These are phyloP conservation scores for Panaeolus cyanescens DNA, from an alignment of 768 basidiomycete genomes.

Conservation along the genomic window DNA sequence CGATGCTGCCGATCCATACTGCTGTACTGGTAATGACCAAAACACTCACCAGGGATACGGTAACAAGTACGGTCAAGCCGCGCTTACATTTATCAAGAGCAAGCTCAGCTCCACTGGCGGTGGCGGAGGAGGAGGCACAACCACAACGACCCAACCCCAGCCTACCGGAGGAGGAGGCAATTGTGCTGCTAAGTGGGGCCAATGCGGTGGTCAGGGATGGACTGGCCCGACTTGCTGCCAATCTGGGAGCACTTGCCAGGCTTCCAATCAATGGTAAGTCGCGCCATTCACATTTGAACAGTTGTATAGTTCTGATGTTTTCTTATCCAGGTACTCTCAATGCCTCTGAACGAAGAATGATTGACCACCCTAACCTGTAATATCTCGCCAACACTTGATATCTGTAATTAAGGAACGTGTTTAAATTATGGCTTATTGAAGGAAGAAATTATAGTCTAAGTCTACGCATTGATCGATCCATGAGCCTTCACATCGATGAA, in stretches of 20 bases:
- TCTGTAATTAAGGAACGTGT: too few species aligned
- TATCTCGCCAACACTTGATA: too few species aligned
- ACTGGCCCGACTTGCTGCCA: constrained; percentile 15
- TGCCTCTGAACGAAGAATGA: not conserved
- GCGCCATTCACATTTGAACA: too few species aligned
- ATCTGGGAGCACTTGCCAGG: not conserved
- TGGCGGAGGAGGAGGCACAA: not conserved
- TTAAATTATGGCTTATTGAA: too few species aligned
- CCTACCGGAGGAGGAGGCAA: constrained; percentile 11
- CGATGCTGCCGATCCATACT: constrained; percentile 34
- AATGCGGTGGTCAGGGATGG: constrained; percentile 24
- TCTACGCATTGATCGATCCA: too few species aligned
- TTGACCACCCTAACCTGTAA: too few species aligned
- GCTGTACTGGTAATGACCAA: constrained; percentile 32
- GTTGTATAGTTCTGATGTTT: not conserved
- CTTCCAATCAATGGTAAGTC: not conserved
- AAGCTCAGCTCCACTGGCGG: constrained; percentile 22
- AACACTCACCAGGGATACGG: constrained; percentile 34
- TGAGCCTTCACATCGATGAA: too few species aligned
- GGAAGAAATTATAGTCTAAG: too few species aligned
- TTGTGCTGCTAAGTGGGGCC: constrained; percentile 18
- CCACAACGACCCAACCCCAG: constrained; percentile 10
- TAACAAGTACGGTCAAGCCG: constrained; percentile 29
- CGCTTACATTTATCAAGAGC: constrained; percentile 29
- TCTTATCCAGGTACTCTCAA: not conserved